phyloP scores from a whole-genome alignment of 2,329 filamentous ascomycete genomes.

The Triangularia verruculosa region DNA sequence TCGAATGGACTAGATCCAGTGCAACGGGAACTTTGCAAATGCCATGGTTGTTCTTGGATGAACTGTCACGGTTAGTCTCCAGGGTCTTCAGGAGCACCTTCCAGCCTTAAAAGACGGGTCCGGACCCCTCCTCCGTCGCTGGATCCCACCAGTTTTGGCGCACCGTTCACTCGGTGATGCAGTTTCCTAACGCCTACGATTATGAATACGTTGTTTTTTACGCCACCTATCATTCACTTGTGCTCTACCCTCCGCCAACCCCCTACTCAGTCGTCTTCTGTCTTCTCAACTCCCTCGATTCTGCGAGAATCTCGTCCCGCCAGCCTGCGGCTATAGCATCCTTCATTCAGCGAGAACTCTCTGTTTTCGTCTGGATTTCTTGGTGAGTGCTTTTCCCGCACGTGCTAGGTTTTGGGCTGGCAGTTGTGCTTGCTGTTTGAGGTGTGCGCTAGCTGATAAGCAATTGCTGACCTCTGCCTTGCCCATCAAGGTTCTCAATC shows the following conservation, averaged over 20 bases:
- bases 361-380: not conserved
- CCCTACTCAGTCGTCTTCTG: not conserved
- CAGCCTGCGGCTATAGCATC: not conserved
- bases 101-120: not conserved
- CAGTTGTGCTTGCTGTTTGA: not conserved
- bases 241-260: not conserved
- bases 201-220: not conserved
- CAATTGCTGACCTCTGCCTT: not conserved
- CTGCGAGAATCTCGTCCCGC: not conserved
- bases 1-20: not conserved
- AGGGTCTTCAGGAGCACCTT: not conserved
- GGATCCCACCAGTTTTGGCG: not conserved
- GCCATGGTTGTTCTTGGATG: slow-evolving; percentile 1
- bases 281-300: not conserved
- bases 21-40: not conserved
- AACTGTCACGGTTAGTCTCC: not conserved
- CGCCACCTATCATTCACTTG: not conserved
- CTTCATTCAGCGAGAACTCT: not conserved
- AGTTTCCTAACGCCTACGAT: not conserved
- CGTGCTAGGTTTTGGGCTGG: not conserved
- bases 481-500: not conserved
- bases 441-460: not conserved
- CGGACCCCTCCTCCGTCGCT: not conserved
- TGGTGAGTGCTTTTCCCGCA: not conserved
- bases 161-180: not conserved